phyloP scores from a whole-genome alignment of 352 stramenopile genomes.

The Lagenidium giganteum region DNA sequence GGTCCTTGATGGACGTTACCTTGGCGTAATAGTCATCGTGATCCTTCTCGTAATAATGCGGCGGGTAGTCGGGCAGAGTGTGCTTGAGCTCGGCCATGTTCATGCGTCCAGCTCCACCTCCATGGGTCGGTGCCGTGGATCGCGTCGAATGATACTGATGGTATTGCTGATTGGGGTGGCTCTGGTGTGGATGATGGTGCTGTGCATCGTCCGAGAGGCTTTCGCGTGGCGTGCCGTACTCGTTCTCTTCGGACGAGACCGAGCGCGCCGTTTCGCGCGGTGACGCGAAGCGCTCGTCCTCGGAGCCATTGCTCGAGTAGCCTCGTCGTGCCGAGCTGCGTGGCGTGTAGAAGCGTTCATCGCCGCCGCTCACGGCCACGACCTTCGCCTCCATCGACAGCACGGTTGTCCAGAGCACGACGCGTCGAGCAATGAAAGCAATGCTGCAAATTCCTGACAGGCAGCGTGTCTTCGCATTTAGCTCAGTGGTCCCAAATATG shows the following conservation, averaged over 20 bases:
- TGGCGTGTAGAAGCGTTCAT: slow-evolving; percentile 67
- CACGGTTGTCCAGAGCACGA: too few relatives aligned
- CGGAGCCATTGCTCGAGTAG: slow-evolving; percentile 44
- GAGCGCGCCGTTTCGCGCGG: slow-evolving; percentile 50
- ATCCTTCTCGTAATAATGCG: slow-evolving; percentile 1
- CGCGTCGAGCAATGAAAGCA: too few relatives aligned
- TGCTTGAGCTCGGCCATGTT: slow-evolving; percentile 16
- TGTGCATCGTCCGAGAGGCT: slow-evolving; percentile 6
- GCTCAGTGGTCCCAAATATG: too few relatives aligned
- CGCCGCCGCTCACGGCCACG: too few relatives aligned
- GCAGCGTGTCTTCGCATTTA: too few relatives aligned
- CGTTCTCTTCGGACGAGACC: slow-evolving; percentile 58
- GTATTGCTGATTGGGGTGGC: neutral
- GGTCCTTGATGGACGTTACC: neutral
- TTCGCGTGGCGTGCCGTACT: slow-evolving; percentile 51
- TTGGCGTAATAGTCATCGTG: too few relatives aligned
- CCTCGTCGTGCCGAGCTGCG: slow-evolving; percentile 48
- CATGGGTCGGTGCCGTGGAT: too few relatives aligned
- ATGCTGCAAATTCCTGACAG: too few relatives aligned
- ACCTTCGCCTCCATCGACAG: slow-evolving; percentile 38
- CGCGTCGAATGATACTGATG: too few relatives aligned
- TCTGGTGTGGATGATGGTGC: neutral
- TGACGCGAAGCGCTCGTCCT: slow-evolving; percentile 60
- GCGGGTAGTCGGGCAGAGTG: slow-evolving; percentile 5
- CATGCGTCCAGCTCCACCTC: too few relatives aligned